Evolutionary conservation across 2,329 filamentous ascomycete genomes (phyloP), one percentile per base, ranked within the genome.

Genomic region (Hypoxylon sp.): DNA sequence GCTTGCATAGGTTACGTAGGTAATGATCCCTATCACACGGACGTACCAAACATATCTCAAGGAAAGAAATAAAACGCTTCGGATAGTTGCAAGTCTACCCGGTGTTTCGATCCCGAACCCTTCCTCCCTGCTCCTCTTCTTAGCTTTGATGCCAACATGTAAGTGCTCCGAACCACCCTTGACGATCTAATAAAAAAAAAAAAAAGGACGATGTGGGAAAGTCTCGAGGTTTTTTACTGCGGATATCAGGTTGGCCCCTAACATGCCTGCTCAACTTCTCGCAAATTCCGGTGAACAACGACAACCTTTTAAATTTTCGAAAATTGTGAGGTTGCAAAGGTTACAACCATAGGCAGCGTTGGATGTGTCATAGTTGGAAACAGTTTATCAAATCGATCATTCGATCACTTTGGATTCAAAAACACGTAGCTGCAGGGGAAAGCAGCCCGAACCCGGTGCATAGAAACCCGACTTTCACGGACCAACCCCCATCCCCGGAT

Each of bases 401-500:
- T 60, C 56, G 35, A 44, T 50, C 31, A 24, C 48, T 57, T 47
- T 62, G 39, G 39, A 51, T 47, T 56, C 26, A 47, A 33, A 54
- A 33, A 59, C 58, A 44, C 24, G 37, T 50, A 57, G 58, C 54
- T 65, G 51, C 60, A 65, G 57, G 54, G 59, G 62, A 39, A 50
- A 62, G 46, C 51, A 57, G 54, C 68, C 68, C 53, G 58, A 65
- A 60, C 64, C 53, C 46, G 53, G 46, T 59, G 54, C 65, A 60
- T 70, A 55, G 57, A 62, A 56, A 68, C 65, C 64, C 56, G 59
- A 68, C 65, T 48, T 53, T 58, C 51, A 55, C 31, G 51, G 39
- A 53, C 68, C 68, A 68, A 68, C 68, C 61, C 48, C 57, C 50
- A 51, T 66, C 68, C 58, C 68, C 68, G 47, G 65, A 68, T 70